Evolutionary conservation across 306 rosid genomes (phyloP), one percentile per base, ranked within the genome.

Genomic region (Echinosophora koreensis): DNA sequence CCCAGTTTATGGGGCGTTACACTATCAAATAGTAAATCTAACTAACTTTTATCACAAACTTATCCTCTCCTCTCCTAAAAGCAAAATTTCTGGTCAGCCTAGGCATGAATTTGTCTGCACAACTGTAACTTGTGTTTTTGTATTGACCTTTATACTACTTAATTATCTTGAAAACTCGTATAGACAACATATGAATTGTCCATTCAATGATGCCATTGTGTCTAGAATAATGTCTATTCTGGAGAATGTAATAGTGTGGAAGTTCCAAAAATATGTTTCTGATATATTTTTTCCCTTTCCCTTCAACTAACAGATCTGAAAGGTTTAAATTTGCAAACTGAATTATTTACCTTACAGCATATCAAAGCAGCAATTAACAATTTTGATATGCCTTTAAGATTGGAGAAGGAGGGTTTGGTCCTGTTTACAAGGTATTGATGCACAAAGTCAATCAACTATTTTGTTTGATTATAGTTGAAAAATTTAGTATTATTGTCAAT

Each of bases 321-420:
- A 16, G 90, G 84, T 47, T 12, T 87, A 70, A 88, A 89, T 60
- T 46, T 87, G 22, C 86, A 84, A 80, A 89, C 90, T 4, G 77
- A 87, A 11, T 32, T 63, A 57, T 89, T 84, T 82, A 82, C 87
- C n/a, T 88, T 89, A 34, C 67, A 86, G 41, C 89, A 89, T 84
- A 78, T 91, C 22, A 86, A 67, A 85, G 86, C 82, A 17, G 94
- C 97, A 66, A 89, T 92, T 12, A 75, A 65, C 44, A 83, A 91
- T 74, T 91, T 91, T 66, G 92, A 87, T 49, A 41, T 28, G 55
- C 81, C 37, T 74, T 62, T 55, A 91, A 91, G 82, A 87, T 91
- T 64, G 94, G 92, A 22, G 94, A 91, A 81, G 94, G 97, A 41
- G 97, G 91, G 15, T 91, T 91, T 81, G 97, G 97, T 60, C 79